Evolutionary conservation across 345 rosid species (phyloP).

Genomic region (Eucalyptus guilfoylei): DNA sequence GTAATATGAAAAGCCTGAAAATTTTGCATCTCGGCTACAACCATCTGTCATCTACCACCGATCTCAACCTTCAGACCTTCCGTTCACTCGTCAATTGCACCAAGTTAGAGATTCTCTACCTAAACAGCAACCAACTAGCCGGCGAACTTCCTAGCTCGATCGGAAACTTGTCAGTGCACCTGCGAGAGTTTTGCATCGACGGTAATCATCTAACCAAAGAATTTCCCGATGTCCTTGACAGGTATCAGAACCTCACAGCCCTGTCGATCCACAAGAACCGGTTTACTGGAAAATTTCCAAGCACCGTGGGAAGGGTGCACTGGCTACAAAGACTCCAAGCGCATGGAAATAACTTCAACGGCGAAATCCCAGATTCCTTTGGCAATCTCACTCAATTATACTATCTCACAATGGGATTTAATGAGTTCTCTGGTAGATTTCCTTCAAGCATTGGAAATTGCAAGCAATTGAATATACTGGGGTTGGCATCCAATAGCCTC

Average conservation of each 20-base stretch:
- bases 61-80: background rate
- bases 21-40: background rate
- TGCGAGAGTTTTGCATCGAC: background rate
- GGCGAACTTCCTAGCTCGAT: background rate
- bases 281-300: background rate
- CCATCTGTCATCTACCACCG: background rate
- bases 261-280: background rate
- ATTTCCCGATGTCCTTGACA: background rate
- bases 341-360: background rate
- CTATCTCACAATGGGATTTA: background rate
- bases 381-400: background rate
- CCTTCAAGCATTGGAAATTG: background rate
- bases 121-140: background rate
- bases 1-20: background rate
- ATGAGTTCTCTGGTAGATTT: background rate
- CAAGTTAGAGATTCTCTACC: background rate
- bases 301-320: background rate
- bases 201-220: background rate
- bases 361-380: background rate
- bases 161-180: background rate
- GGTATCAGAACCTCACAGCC: background rate
- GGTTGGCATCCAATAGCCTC: background rate
- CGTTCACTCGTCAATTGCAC: constrained; percentile 1
- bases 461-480: background rate
- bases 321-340: background rate